phyloP scores from a whole-genome alignment of 129 eudicot species.

The Saussurea involucrata region DNA sequence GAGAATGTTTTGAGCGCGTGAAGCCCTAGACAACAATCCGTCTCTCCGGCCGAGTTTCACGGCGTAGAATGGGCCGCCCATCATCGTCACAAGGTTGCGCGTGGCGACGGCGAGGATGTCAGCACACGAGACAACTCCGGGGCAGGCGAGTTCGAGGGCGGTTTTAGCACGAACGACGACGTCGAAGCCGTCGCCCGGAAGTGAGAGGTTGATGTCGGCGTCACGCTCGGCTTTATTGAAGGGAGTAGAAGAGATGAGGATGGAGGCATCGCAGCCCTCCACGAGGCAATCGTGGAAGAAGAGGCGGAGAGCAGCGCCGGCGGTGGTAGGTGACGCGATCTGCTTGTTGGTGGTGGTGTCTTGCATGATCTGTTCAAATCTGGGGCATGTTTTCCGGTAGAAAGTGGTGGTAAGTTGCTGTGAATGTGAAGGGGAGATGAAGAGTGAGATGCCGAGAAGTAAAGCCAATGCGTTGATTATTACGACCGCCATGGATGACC shows the following conservation, averaged over 20 bases:
- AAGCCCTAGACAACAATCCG: constrained; percentile 36
- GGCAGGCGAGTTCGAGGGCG: constrained; percentile 76
- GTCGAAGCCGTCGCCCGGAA: constrained; percentile 82
- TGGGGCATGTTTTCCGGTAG: constrained; percentile 60
- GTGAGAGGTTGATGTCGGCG: constrained; percentile 78
- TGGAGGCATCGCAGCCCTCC: constrained; percentile 73
- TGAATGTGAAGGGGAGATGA: constrained; percentile 23
- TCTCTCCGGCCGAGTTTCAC: constrained; percentile 61
- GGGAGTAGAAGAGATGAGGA: constrained; percentile 71
- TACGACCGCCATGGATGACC: constrained; percentile 24
- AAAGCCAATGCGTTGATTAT: background rate
- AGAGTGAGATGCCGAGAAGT: constrained; percentile 25
- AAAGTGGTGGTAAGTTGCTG: constrained; percentile 38
- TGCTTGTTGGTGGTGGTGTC: constrained; percentile 76
- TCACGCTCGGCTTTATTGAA: constrained; percentile 68
- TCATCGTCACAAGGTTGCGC: constrained; percentile 55
- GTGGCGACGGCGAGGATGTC: constrained; percentile 71
- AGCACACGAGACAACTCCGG: constrained; percentile 71
- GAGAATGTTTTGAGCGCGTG: constrained; percentile 34
- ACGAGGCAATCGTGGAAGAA: constrained; percentile 91
- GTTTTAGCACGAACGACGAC: constrained; percentile 72
- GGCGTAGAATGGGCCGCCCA: constrained; percentile 62
- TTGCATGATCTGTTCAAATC: constrained; percentile 54
- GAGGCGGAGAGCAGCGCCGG: constrained; percentile 72
- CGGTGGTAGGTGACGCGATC: constrained; percentile 77